Evolutionary conservation across 768 basidiomycete species (phyloP).

Genomic region (Boletus rufocinnamomeus): DNA sequence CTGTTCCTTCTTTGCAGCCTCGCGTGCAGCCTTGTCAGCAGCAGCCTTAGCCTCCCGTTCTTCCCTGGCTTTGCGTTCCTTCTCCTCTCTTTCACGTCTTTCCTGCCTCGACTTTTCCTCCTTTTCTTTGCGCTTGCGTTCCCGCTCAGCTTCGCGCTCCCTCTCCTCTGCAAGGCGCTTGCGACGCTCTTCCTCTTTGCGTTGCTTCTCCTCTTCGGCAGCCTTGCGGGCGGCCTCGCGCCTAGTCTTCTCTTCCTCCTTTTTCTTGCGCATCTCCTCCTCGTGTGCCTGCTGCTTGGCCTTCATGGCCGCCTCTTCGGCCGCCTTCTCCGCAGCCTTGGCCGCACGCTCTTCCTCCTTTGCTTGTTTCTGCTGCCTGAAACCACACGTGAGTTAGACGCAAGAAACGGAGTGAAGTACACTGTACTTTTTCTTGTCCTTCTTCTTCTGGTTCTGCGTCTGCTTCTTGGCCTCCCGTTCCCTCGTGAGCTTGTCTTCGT

Average conservation of each 20-base stretch:
- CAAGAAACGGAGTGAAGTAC: constrained; percentile 23
- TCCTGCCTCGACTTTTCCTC: constrained; percentile 61
- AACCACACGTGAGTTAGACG: constrained; percentile 5
- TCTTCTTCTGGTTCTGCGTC: constrained; percentile 97
- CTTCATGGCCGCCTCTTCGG: constrained; percentile 77
- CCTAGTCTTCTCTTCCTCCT: constrained; percentile 83
- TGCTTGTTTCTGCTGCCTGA: constrained; percentile 85
- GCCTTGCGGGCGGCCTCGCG: constrained; percentile 77
- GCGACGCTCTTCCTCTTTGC: constrained; percentile 82
- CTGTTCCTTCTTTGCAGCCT: constrained; percentile 42
- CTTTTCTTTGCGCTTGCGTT: constrained; percentile 71
- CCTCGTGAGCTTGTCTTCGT: constrained; percentile 84
- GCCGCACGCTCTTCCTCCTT: constrained; percentile 91
- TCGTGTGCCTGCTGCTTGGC: constrained; percentile 77
- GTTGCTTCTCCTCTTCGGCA: constrained; percentile 78
- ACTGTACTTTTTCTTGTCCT: constrained; percentile 92
- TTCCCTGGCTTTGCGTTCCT: constrained; percentile 62
- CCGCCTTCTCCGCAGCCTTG: constrained; percentile 82
- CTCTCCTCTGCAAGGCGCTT: constrained; percentile 78
- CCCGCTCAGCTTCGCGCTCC: constrained; percentile 75
- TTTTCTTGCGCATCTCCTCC: constrained; percentile 76
- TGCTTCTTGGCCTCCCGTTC: constrained; percentile 92
- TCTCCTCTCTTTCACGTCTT: constrained; percentile 56
- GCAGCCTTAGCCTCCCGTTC: constrained; percentile 63
- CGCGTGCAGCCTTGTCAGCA: constrained; percentile 49